Evolutionary conservation across 2,329 filamentous ascomycete genomes (phyloP).

Genomic region (Fusarium papillatum): DNA sequence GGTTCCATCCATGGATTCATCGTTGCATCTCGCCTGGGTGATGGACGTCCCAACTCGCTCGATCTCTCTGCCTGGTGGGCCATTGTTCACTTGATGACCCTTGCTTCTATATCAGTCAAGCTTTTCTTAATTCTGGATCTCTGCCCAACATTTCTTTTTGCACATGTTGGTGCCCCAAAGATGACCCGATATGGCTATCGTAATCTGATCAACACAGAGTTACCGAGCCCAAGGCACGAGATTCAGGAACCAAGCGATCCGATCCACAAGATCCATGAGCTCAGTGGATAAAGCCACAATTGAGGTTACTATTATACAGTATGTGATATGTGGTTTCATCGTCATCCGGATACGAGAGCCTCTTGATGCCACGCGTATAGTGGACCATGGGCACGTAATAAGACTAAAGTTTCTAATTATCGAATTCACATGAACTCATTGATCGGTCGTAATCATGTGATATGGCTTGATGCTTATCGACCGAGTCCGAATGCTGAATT

Average conservation of each 20-base stretch:
- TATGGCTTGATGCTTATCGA: not conserved
- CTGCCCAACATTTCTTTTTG: slow-evolving; percentile 8
- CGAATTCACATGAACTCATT: not conserved
- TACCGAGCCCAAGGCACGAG: not conserved
- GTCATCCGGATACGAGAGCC: slow-evolving; percentile 4
- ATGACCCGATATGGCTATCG: slow-evolving; percentile 2
- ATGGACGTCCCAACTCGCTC: not conserved
- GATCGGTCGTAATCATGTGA: not conserved
- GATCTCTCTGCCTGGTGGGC: not conserved
- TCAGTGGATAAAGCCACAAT: not conserved
- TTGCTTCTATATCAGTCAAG: slow-evolving; percentile 6
- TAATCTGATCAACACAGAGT: slow-evolving; percentile 10
- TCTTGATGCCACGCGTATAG: slow-evolving; percentile 37
- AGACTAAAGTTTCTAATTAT: not conserved
- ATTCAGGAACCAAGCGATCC: slow-evolving; percentile 17
- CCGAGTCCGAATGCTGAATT: not conserved
- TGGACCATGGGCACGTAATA: slow-evolving; percentile 19
- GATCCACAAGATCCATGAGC: slow-evolving; percentile 5
- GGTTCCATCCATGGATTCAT: not conserved
- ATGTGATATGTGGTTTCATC: slow-evolving; percentile 8
- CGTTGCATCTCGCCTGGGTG: not conserved
- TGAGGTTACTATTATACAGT: not conserved
- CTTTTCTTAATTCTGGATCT: slow-evolving; percentile 3
- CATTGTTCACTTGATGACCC: not conserved
- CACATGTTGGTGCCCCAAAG: slow-evolving; percentile 1